These are phyloP conservation scores for Diophrys appendiculata DNA, from an alignment of 73 alveolate genomes.

Conservation along the genomic window DNA sequence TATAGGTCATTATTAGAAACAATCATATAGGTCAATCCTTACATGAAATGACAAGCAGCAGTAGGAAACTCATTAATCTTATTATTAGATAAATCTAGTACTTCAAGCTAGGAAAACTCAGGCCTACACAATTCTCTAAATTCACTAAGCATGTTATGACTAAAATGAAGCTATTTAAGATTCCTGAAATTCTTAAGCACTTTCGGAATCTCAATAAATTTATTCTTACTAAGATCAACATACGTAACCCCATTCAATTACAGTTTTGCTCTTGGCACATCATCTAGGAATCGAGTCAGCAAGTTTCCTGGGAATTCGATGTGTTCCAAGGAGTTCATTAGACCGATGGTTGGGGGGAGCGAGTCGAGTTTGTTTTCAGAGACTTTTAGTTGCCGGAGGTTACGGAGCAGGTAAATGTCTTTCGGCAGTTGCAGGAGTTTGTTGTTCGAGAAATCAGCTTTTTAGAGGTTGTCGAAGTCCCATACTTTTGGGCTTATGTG, in stretches of 20 bases:
- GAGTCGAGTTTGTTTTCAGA: slow-evolving; percentile 18
- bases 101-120: slow-evolving; percentile 27
- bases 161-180: slow-evolving; percentile 42
- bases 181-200: slow-evolving; percentile 23
- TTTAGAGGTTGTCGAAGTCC: slow-evolving; percentile 10
- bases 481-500: slow-evolving; percentile 36
- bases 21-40: slow-evolving; percentile 22
- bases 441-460: slow-evolving; percentile 41
- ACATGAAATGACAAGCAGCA: slow-evolving; percentile 39
- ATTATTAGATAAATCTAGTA: slow-evolving; percentile 53
- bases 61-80: slow-evolving; percentile 44
- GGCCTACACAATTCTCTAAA: slow-evolving; percentile 50
- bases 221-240: slow-evolving; percentile 34
- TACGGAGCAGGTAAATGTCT: slow-evolving; percentile 18
- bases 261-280: slow-evolving; percentile 14
- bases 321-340: slow-evolving; percentile 13
- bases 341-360: slow-evolving; percentile 17
- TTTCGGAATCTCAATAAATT: slow-evolving; percentile 31
- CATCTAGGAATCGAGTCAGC: slow-evolving; percentile 32
- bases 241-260: slow-evolving; percentile 21
- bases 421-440: slow-evolving; percentile 32
- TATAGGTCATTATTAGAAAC: slow-evolving; percentile 45
- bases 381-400: slow-evolving; percentile 38
- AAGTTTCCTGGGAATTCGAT: slow-evolving; percentile 27
- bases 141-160: slow-evolving; percentile 34